Percentiles rank a stretch among this genome's conserved stretches.
Evolutionary conservation across 2,329 filamentous ascomycete species (phyloP).

Genomic region (Cyclaneusma minus): DNA sequence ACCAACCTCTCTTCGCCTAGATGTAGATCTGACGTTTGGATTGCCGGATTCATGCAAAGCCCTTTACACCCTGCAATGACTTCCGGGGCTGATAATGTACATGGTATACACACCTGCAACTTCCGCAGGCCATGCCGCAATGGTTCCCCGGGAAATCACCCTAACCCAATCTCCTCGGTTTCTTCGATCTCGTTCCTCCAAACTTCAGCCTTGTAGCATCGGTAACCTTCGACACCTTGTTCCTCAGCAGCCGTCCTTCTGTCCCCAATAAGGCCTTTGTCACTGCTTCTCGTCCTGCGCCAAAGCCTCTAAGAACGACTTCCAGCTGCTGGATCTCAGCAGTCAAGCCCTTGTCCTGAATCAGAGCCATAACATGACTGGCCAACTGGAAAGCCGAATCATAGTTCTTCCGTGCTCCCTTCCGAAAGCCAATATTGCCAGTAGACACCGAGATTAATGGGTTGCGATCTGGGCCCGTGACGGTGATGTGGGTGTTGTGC

Average conservation of each 20-base stretch:
- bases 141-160: too few species aligned
- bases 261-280: slow-evolving; percentile 77
- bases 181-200: slow-evolving; percentile 77
- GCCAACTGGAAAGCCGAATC: slow-evolving; percentile 87
- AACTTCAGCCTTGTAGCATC: slow-evolving; percentile 90
- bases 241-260: slow-evolving; percentile 63
- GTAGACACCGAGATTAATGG: slow-evolving; percentile 66
- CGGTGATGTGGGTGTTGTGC: slow-evolving; percentile 91
- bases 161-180: slow-evolving; percentile 64
- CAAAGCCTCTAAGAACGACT: slow-evolving; percentile 73
- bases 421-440: slow-evolving; percentile 85
- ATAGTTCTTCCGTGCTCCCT: slow-evolving; percentile 65
- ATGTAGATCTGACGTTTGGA: too few species aligned
- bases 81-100: too few species aligned
- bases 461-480: slow-evolving; percentile 67
- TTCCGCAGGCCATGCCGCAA: too few species aligned
- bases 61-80: too few species aligned
- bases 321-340: slow-evolving; percentile 64
- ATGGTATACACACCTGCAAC: too few species aligned
- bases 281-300: slow-evolving; percentile 72
- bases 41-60: too few species aligned
- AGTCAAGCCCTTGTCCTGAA: slow-evolving; percentile 69
- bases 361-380: slow-evolving; percentile 66
- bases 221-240: slow-evolving; percentile 62
- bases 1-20: too few species aligned